Base-by-base conservation (phyloP, 148 eudicot genomes). In the Persicaria tinctoria region DNA sequence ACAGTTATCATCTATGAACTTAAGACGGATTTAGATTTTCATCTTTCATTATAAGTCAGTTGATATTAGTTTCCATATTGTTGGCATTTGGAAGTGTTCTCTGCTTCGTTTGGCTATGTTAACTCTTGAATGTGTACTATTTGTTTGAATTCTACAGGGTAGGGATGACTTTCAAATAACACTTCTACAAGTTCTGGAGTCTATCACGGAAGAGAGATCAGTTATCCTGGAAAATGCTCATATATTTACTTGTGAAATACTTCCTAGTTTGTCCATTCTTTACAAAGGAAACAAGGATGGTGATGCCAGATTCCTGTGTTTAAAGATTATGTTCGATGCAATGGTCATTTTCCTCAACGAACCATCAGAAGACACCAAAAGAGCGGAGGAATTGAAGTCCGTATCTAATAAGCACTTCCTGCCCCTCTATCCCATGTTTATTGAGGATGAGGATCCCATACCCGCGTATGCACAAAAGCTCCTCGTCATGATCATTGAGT, bases 201-300 rank as follows among this genome's bases (percentile, higher is more conserved):
- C 92, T 63, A 78, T 87, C 76, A 80, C 90, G 8, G 93, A 90
- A 83, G 93, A 90, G 83, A 86, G 86, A 32, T 79, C 89, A 55
- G 79, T 85, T 68, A 82, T 90, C 68, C 85, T 84, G 44, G 81
- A 82, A 46, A 86, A 78, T 78, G 82, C 86, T 9, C 72, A 73
- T 72, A 76, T 81, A 48, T 90, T 92, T 74, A 80, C 85, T 49
- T 64, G 80, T 77, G 92, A 92, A 77, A 81, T 92, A 74, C 96
- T 95, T 66, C 93, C 99, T 38, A 89, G 96, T 82, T 80, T 95
- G 73, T 87, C 97, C 77, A 84, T 84, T 78, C 82, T 89, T 55
- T 95, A 92, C 87, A 89, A 89, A 78, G 99, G 99, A 38, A 90
- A 92, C 79, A 92, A 90, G 83, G 99, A 92, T 70, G 99, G 96